Evolutionary conservation across 805 yeast genomes (phyloP).

Genomic region (Wickerhamomyces chaumierensis): DNA sequence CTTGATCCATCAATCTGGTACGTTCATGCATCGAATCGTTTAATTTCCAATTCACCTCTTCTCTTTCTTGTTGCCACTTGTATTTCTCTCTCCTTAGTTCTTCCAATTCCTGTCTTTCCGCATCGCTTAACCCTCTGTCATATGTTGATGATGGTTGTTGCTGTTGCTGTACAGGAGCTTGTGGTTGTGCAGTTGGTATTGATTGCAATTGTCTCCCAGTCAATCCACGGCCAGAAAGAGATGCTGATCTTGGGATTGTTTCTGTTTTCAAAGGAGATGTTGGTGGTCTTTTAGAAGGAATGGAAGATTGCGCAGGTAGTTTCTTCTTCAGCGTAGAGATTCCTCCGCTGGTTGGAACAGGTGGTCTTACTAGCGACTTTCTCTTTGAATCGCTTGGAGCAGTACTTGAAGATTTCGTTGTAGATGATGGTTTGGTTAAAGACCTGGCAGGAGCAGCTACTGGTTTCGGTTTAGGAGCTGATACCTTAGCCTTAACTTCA

Average conservation of each 20-base stretch:
- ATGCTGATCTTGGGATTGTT: conserved; percentile 16
- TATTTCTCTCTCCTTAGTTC: conserved; percentile 42
- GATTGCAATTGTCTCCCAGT: conserved; percentile 31
- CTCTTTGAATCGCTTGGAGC: conserved; percentile 6
- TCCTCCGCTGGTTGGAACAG: conserved; percentile 4
- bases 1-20: conserved; percentile 17
- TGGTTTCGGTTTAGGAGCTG: conserved; percentile 17
- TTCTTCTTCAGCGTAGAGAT: conserved; percentile 3
- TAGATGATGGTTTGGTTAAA: conserved; percentile 6
- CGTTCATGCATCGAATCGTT: conserved; percentile 20
- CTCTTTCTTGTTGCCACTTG: conserved; percentile 21
- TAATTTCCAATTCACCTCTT: conserved; percentile 17
- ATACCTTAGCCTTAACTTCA: conserved; percentile 34
- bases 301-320: conserved; percentile 16
- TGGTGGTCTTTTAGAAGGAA: conserved; percentile 62
- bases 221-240: conserved; percentile 20
- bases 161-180: too few relatives aligned
- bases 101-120: conserved; percentile 32
- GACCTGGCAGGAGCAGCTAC: conserved; percentile 11
- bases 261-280: conserved; percentile 53
- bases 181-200: conserved; percentile 19
- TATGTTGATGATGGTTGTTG: conserved; percentile 1
- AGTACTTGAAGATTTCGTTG: conserved; percentile 1
- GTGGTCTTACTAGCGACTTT: conserved; percentile 4
- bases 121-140: conserved; percentile 7